phyloP scores from a whole-genome alignment of 2,329 filamentous ascomycete species.

The Aureobasidium sp. region DNA sequence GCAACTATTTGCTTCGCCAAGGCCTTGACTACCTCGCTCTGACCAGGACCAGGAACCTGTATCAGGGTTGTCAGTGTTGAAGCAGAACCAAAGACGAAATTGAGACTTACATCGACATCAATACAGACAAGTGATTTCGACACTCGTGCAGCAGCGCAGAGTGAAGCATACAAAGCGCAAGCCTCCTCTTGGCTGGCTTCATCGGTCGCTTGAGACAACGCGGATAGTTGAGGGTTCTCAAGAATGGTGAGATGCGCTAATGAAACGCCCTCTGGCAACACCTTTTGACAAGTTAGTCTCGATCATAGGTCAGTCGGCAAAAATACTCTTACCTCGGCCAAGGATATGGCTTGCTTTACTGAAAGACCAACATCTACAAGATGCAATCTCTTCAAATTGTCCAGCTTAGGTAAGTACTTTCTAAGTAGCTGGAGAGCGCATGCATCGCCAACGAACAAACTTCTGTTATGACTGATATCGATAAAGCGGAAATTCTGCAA shows the following conservation, averaged over 20 bases:
- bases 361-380: constrained; percentile 76
- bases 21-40: constrained; percentile 86
- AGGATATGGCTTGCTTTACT: constrained; percentile 79
- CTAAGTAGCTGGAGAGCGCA: constrained; percentile 58
- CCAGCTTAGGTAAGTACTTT: constrained; percentile 76
- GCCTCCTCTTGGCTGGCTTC: constrained; percentile 85
- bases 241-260: constrained; percentile 83
- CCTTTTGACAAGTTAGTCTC: constrained; percentile 24
- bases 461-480: constrained; percentile 83
- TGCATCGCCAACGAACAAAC: constrained; percentile 66
- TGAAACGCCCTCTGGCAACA: constrained; percentile 73
- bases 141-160: constrained; percentile 79
- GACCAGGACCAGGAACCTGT: constrained; percentile 61
- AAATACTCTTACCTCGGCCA: constrained; percentile 55
- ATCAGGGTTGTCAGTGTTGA: constrained; percentile 4
- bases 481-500: constrained; percentile 76
- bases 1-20: constrained; percentile 91
- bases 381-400: constrained; percentile 73
- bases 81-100: not conserved
- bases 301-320: no score
- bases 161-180: constrained; percentile 83
- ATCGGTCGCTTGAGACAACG: constrained; percentile 66
- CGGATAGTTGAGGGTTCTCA: constrained; percentile 67
- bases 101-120: constrained; percentile 63
- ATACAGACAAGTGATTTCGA: constrained; percentile 79